These are phyloP conservation scores for Excoecaria cochinchinensis DNA, from an alignment of 345 rosid genomes.

Conservation along the genomic window DNA sequence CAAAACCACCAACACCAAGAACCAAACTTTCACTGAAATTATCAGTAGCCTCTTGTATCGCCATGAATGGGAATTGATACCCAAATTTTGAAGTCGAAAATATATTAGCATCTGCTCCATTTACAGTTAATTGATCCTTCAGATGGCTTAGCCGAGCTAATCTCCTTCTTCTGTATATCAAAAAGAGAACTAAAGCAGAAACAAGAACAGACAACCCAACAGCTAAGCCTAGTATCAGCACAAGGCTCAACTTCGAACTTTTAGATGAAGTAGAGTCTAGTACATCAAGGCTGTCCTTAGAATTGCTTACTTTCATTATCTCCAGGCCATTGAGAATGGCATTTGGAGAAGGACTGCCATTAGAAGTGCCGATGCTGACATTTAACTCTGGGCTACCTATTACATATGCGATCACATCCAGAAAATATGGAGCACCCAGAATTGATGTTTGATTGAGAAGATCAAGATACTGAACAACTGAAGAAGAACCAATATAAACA, in stretches of 20 bases:
- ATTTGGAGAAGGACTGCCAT: slow-evolving; percentile 13
- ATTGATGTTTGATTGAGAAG: slow-evolving; percentile 38
- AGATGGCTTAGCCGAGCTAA: slow-evolving; percentile 27
- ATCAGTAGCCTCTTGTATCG: slow-evolving; percentile 55
- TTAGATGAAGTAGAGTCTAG: slow-evolving; percentile 26
- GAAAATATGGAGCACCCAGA: slow-evolving; percentile 51
- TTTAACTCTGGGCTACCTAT: slow-evolving; percentile 26
- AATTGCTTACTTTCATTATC: slow-evolving; percentile 63
- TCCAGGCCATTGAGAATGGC: slow-evolving; percentile 64
- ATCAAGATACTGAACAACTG: slow-evolving; percentile 43
- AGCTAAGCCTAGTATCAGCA: slow-evolving; percentile 37
- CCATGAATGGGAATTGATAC: slow-evolving; percentile 50
- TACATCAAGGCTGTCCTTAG: slow-evolving; percentile 43
- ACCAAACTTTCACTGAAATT: slow-evolving; percentile 49
- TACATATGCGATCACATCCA: slow-evolving; percentile 53
- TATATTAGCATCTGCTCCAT: slow-evolving; percentile 23
- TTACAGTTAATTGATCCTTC: background rate
- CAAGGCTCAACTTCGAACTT: slow-evolving; percentile 27
- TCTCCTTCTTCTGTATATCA: slow-evolving; percentile 34
- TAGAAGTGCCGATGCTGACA: slow-evolving; percentile 64
- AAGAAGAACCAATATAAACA: slow-evolving; percentile 54
- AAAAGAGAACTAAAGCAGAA: slow-evolving; percentile 25
- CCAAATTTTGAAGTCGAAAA: slow-evolving; percentile 54
- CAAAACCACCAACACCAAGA: slow-evolving; percentile 71
- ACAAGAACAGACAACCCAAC: slow-evolving; percentile 32